A percentile compares a stretch with the other conserved stretches of the same genome.
phyloP scores from a whole-genome alignment of 2,329 filamentous ascomycete genomes.

The Colletotrichum sp. region DNA sequence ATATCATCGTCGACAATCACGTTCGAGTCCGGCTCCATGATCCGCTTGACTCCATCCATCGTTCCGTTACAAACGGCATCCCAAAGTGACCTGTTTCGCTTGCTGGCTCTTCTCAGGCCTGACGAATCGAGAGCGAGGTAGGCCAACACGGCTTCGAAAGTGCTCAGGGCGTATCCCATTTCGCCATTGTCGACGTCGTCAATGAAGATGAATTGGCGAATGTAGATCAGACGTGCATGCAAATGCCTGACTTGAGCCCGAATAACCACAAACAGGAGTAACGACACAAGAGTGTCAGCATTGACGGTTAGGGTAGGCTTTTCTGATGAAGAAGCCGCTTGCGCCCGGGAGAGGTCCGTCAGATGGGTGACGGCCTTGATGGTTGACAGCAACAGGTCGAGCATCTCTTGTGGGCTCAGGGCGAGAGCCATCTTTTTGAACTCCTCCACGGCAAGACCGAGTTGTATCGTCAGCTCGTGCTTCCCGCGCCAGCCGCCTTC shows the following conservation, averaged over 20 bases:
- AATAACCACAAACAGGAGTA: constrained; percentile 91
- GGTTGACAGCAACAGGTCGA: constrained; percentile 78
- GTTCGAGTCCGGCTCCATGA: constrained; percentile 75
- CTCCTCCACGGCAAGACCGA: constrained; percentile 82
- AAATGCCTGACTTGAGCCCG: constrained; percentile 86
- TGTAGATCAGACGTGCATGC: constrained; percentile 89
- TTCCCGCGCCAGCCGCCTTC: constrained; percentile 81
- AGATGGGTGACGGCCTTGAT: constrained; percentile 82
- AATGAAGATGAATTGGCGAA: constrained; percentile 96
- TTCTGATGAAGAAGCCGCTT: constrained; percentile 45
- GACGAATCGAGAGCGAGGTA: constrained; percentile 86
- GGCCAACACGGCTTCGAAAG: constrained; percentile 90
- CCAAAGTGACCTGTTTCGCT: constrained; percentile 87
- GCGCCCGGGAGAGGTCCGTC: constrained; percentile 54
- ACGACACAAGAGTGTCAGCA: constrained; percentile 90
- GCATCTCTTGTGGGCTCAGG: constrained; percentile 86
- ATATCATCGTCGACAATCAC: constrained; percentile 50
- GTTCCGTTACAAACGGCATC: constrained; percentile 82
- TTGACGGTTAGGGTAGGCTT: constrained; percentile 69
- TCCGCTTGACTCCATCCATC: constrained; percentile 73
- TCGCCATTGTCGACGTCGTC: constrained; percentile 97
- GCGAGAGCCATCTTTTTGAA: constrained; percentile 85
- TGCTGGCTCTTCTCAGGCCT: constrained; percentile 82
- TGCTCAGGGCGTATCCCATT: constrained; percentile 94
- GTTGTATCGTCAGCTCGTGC: constrained; percentile 77